Evolutionary conservation across 106 monocot genomes (phyloP).

Genomic region (Acorus gramineus): DNA sequence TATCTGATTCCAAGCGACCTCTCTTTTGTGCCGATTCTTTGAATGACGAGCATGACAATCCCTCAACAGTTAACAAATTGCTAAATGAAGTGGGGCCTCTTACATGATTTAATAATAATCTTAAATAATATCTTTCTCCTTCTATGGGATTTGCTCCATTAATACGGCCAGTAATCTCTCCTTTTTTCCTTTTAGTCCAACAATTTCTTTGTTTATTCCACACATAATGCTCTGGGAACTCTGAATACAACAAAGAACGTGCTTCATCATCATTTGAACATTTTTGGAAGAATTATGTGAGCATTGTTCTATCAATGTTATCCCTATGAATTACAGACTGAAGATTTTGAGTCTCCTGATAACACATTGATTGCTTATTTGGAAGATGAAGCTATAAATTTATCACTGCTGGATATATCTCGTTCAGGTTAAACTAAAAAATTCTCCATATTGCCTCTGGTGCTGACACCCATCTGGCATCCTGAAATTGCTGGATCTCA

Average conservation of each 20-base stretch:
- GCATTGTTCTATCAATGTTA: background rate
- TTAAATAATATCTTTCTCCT: constrained; percentile 6
- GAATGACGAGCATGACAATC: too few relatives aligned
- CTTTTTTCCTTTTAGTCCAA: background rate
- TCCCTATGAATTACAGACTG: background rate
- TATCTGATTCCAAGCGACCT: too few relatives aligned
- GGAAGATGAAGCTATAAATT: constrained; percentile 3
- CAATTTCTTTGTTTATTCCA: background rate
- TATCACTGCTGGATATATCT: background rate
- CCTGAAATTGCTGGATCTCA: constrained; percentile 6
- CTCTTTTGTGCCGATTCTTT: too few relatives aligned
- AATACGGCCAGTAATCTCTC: background rate
- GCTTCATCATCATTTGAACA: background rate
- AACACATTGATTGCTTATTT: background rate
- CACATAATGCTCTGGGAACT: constrained; percentile 2
- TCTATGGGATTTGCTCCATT: background rate
- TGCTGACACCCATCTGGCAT: background rate
- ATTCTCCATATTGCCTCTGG: constrained; percentile 10
- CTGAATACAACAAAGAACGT: background rate
- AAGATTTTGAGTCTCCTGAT: background rate
- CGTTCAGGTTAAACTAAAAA: constrained; percentile 4
- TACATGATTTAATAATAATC: background rate
- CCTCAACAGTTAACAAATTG: too few relatives aligned
- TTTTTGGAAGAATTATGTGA: background rate
- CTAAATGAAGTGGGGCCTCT: too few relatives aligned